These are phyloP conservation scores for Dicorynia guianensis DNA, from an alignment of 306 rosid species.

Conservation along the genomic window DNA sequence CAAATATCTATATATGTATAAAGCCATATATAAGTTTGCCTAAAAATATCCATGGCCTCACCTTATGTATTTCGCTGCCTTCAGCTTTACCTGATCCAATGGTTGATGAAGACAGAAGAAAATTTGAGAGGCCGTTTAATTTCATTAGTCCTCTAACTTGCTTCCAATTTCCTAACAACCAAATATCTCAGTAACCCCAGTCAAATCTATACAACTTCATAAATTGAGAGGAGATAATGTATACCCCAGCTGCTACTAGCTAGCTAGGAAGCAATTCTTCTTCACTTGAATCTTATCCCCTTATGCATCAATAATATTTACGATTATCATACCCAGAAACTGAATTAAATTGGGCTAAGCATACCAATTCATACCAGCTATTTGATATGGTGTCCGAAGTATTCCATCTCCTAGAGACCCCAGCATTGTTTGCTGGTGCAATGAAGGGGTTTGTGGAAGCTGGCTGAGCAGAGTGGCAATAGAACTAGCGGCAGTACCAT, in stretches of 20 bases:
- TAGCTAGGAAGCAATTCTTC: not conserved
- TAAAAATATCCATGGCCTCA: constrained; percentile 60
- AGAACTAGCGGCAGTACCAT: constrained; percentile 46
- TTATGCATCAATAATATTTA: constrained; percentile 23
- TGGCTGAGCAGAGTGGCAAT: constrained; percentile 71
- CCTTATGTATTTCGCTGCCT: constrained; percentile 39
- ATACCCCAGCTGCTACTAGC: constrained; percentile 30
- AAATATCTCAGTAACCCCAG: constrained; percentile 48
- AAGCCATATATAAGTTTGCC: constrained; percentile 45
- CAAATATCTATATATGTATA: constrained; percentile 47
- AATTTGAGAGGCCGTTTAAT: constrained; percentile 50
- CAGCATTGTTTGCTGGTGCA: constrained; percentile 71
- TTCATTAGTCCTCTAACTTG: constrained; percentile 41
- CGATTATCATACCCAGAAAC: constrained; percentile 16
- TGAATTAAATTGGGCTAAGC: constrained; percentile 44
- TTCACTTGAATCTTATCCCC: not conserved
- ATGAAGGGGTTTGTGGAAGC: constrained; percentile 72
- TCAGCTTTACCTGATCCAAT: constrained; percentile 39
- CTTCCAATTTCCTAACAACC: constrained; percentile 47
- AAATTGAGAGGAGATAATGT: constrained; percentile 23
- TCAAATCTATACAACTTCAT: constrained; percentile 46
- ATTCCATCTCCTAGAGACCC: constrained; percentile 61
- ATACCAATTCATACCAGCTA: constrained; percentile 81
- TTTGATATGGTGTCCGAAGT: constrained; percentile 52
- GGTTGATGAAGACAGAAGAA: constrained; percentile 19